Percentiles rank a stretch among this genome's conserved stretches.
phyloP scores from a whole-genome alignment of 306 rosid species.

The Nissolia schottii region DNA sequence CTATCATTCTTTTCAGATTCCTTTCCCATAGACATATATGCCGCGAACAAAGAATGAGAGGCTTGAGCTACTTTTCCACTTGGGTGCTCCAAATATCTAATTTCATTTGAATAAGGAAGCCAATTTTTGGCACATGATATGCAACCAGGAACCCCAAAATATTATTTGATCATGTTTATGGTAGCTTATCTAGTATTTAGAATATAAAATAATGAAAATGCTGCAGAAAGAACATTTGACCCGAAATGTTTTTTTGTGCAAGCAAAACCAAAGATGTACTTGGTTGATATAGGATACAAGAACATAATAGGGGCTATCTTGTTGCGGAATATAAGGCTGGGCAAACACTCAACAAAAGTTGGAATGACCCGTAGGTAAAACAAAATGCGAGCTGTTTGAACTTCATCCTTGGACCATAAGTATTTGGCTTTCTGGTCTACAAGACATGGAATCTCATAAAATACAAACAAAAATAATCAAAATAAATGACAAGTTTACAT shows the following conservation, averaged over 20 bases:
- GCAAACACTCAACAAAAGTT: constrained; percentile 67
- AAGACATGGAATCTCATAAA: constrained; percentile 14
- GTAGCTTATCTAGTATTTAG: background rate
- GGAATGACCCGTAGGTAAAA: constrained; percentile 81
- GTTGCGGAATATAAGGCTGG: constrained; percentile 52
- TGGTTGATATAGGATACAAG: constrained; percentile 70
- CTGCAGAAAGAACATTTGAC: background rate
- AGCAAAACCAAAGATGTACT: background rate
- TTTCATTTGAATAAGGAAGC: constrained; percentile 43
- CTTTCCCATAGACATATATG: constrained; percentile 64
- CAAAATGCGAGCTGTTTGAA: constrained; percentile 81
- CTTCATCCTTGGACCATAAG: constrained; percentile 75
- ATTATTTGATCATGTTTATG: background rate
- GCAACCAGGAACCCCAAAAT: constrained; percentile 9
- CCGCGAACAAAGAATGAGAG: constrained; percentile 73
- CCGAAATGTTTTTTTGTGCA: background rate
- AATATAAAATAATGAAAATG: background rate
- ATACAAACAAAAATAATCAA: background rate
- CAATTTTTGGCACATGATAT: background rate
- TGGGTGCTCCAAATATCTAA: constrained; percentile 86
- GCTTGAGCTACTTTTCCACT: constrained; percentile 77
- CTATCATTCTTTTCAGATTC: constrained; percentile 48
- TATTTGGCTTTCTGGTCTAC: constrained; percentile 45
- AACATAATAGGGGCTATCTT: constrained; percentile 72
- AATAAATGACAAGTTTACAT: background rate